Evolutionary conservation across 169 alveolate genomes (phyloP), one percentile per base, ranked within the genome.

Genomic region (Plasmodium reichenowi): DNA sequence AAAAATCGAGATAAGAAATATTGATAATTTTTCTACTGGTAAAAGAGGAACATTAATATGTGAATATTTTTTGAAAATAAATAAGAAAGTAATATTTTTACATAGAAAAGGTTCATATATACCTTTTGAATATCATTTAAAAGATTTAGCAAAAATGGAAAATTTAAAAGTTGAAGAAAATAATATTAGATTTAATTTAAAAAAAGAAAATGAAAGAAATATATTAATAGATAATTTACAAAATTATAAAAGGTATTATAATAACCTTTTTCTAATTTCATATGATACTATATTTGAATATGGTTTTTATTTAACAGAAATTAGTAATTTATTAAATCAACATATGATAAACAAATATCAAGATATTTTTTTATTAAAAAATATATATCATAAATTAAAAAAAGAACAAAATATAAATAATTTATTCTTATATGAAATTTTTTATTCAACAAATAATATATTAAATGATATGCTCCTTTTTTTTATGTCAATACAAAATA

Each of bases 11-110:
- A 97, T 97, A 1, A 89, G 98, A 74, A 89, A 93, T 9, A 92
- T 97, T 12, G 98, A 97, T 58, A 97, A 97, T 48, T 95, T 97
- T 83, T 95, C 97, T 47, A 96, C 98, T 12, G 98, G 98, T 5
- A 59, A 76, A 73, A 93, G 98, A 72, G 98, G 98, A 48, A 94
- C 98, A 24, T 64, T 64, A 17, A 89, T 94, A 24, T 94, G 98
- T 48, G 98, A 96, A 72, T 91, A 94, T 26, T 64, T 78, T 66
- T 24, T 78, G 32, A 64, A 50, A 47, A 78, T 59, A 78, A 78
- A 78, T 22, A 64, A 66, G 52, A 78, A 52, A 48, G 89, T 78
- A 24, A 66, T 78, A 64, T 78, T 78, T 66, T 59, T 78, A 9
- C 63, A 78, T 50, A 50, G 89, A 66, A 78, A 26, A 43, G 89